Percentiles rank a stretch among this genome's conserved stretches.
These are phyloP conservation scores for Kitagawia praeruptora DNA, from an alignment of 129 eudicot genomes.

Conservation along the genomic window DNA sequence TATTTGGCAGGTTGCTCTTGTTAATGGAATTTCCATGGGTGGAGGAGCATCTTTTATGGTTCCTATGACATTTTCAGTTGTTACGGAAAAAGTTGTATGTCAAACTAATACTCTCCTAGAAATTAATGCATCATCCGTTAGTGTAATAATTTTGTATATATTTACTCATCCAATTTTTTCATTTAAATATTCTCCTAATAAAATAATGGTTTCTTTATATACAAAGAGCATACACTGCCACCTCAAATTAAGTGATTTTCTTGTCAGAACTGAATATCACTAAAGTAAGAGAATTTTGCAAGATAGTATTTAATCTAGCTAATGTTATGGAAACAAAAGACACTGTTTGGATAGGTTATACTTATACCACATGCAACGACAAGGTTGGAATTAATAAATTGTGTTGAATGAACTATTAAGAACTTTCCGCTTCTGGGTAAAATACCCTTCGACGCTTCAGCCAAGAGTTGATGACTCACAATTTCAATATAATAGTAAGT, in stretches of 20 bases:
- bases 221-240: not conserved
- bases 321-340: not conserved
- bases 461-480: not conserved
- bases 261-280: not conserved
- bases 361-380: not conserved
- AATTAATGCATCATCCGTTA: not conserved
- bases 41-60: conserved; percentile 99
- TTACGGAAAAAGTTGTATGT: conserved; percentile 85
- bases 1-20: conserved; percentile 71
- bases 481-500: not conserved
- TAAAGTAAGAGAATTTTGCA: not conserved
- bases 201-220: not conserved
- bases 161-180: not conserved
- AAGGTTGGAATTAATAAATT: not conserved
- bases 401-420: not conserved
- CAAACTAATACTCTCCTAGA: not conserved
- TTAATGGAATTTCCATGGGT: conserved; percentile 93
- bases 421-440: not conserved
- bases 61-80: conserved; percentile 90
- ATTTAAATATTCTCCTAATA: not conserved
- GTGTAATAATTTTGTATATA: not conserved
- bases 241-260: not conserved
- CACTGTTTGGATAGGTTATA: not conserved
- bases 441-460: not conserved
- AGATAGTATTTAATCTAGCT: not conserved